Evolutionary conservation across 1,139 yeast genomes (phyloP), one percentile per base, ranked within the genome.

Genomic region (Sugiyamaella pinicola): DNA sequence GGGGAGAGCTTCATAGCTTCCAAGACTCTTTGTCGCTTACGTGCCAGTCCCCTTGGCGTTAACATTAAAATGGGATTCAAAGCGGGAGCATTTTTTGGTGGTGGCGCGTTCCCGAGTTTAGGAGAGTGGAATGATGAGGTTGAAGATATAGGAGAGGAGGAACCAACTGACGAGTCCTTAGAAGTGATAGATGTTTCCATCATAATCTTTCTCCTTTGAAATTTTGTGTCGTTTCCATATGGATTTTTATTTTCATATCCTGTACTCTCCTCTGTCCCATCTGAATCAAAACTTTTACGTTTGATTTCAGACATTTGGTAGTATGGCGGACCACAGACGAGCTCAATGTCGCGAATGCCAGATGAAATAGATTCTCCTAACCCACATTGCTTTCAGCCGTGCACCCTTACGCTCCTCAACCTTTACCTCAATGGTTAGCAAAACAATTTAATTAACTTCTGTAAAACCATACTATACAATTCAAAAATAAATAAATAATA

Each of bases 21-120:
- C n/a, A 50, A 19, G 15, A 45, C 41, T 22, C 42, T 28, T 28
- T 51, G 47, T 4, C 48, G 37, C 29, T 47, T 47, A 19, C 48
- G 47, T 2, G 50, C 54, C n/a, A 47, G 40, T 24, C 37, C 51
- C 17, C 35, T 34, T 6, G 54, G 54, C 8, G 54, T 51, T 22
- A 51, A 10, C 54, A 51, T 51, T 21, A 51, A 33, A 17, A 44
- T 28, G 21, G 54, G 51, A 34, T 51, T 45, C 33, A 51, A 24
- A 9, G 42, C 44, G 12, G 51, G 51, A 4, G 9, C 19, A 6
- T 31, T 15, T n/a, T 21, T 31, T 13, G 19, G 18, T 9, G 3
- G 17, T 15, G 35, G 7, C 29, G 21, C 28, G 43, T 22, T 4
- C 31, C 12, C 43, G 31, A 9, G 28, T 3, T 35, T 35, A 35